These are phyloP conservation scores for Echites panduratus DNA, from an alignment of 257 asterid species.

Conservation along the genomic window DNA sequence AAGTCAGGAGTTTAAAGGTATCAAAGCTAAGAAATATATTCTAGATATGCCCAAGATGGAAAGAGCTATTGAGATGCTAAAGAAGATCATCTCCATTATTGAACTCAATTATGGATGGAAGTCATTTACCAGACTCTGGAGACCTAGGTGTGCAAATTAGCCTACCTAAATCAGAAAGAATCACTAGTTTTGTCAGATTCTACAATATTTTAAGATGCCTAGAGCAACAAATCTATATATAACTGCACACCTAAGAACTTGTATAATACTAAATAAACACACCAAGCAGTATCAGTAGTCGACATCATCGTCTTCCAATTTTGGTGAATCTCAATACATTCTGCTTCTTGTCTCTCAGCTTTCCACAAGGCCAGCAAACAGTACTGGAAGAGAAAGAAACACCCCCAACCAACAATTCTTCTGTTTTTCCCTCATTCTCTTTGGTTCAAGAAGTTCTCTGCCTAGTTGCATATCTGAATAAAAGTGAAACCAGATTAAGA, in stretches of 20 bases:
- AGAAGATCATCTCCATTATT: not conserved
- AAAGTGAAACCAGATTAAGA: not conserved
- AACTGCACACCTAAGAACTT: not conserved
- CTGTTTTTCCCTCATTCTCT: slow-evolving; percentile 85
- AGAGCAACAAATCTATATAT: not conserved
- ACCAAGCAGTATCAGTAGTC: slow-evolving; percentile 2
- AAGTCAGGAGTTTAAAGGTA: too few relatives aligned
- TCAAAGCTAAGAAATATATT: not conserved
- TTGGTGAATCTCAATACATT: slow-evolving; percentile 82
- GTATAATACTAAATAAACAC: not conserved
- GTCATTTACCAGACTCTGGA: not conserved
- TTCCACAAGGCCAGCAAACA: slow-evolving; percentile 78
- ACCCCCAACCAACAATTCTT: slow-evolving; percentile 78
- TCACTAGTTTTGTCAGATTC: not conserved
- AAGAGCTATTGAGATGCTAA: too few relatives aligned
- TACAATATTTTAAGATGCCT: not conserved
- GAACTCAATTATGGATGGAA: not conserved
- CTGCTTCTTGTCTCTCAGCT: slow-evolving; percentile 91
- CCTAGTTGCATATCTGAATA: slow-evolving; percentile 75
- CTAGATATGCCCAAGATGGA: not conserved
- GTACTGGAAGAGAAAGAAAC: slow-evolving; percentile 14
- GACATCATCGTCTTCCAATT: slow-evolving; percentile 90
- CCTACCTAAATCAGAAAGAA: not conserved
- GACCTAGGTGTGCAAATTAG: not conserved
- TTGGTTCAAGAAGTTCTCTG: slow-evolving; percentile 83